Percentiles rank a stretch among this genome's conserved stretches.
Evolutionary conservation across 2,329 filamentous ascomycete genomes (phyloP).

Genomic region (Pseudocercospora vitis): DNA sequence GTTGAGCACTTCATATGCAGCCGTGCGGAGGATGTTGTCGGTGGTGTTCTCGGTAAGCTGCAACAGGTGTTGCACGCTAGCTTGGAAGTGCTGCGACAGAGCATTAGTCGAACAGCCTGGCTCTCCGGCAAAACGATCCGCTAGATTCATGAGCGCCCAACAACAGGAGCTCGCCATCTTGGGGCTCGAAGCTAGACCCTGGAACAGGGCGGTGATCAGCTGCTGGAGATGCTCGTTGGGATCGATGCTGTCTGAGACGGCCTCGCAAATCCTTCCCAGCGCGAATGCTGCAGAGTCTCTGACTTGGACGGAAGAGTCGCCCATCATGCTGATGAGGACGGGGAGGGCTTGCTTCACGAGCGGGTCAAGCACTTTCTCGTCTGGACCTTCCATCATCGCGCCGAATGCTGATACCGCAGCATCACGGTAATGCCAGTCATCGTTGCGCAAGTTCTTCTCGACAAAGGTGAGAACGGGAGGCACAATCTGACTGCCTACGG

Average conservation of each 20-base stretch:
- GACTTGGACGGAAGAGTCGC: slow-evolving; percentile 84
- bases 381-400: slow-evolving; percentile 97
- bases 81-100: slow-evolving; percentile 87
- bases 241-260: slow-evolving; percentile 88
- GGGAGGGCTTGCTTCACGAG: slow-evolving; percentile 94
- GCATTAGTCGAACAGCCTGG: slow-evolving; percentile 75
- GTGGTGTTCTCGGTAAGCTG: slow-evolving; percentile 82
- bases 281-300: slow-evolving; percentile 96
- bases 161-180: slow-evolving; percentile 99
- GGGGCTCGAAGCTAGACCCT: slow-evolving; percentile 81
- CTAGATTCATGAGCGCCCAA: slow-evolving; percentile 98
- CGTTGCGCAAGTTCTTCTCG: slow-evolving; percentile 81
- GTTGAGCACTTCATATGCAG: slow-evolving; percentile 95
- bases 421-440: slow-evolving; percentile 94
- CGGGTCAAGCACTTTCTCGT: slow-evolving; percentile 86
- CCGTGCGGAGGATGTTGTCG: slow-evolving; percentile 87
- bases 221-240: slow-evolving; percentile 77
- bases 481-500: slow-evolving; percentile 81
- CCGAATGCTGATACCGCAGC: slow-evolving; percentile 96
- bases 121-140: slow-evolving; percentile 90
- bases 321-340: slow-evolving; percentile 88
- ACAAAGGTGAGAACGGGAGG: slow-evolving; percentile 86
- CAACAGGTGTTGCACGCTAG: slow-evolving; percentile 82
- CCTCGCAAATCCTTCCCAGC: slow-evolving; percentile 92
- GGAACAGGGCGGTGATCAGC: slow-evolving; percentile 85